These are phyloP conservation scores for Talaromyces nanjingensis DNA, from an alignment of 495 filamentous ascomycete genomes.

Conservation along the genomic window DNA sequence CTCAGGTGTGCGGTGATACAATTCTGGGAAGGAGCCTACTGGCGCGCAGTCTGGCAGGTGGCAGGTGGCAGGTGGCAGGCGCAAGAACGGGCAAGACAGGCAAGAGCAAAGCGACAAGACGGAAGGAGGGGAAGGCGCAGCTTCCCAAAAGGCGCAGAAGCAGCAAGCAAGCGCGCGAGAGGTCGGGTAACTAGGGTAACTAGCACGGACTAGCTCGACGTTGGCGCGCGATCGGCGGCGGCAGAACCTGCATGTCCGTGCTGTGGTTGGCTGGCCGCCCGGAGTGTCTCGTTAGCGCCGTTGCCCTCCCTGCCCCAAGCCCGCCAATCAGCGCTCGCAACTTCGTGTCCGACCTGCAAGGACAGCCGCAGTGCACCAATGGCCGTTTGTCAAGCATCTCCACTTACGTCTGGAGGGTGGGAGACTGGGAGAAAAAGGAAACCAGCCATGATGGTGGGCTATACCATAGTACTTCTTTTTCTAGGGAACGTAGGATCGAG, in stretches of 20 bases:
- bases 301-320: neutral
- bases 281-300: neutral
- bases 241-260: conserved; percentile 14
- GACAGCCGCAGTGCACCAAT: neutral
- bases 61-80: neutral
- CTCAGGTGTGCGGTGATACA: neutral
- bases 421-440: too few relatives aligned
- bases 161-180: conserved; percentile 7
- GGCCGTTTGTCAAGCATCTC: neutral
- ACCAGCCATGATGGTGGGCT: too few relatives aligned
- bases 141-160: neutral
- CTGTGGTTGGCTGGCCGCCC: conserved; percentile 19
- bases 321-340: conserved; percentile 4
- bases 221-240: conserved; percentile 42
- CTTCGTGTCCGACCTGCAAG: neutral
- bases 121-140: conserved; percentile 12
- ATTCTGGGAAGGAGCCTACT: neutral
- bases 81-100: neutral
- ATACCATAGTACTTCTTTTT: too few relatives aligned
- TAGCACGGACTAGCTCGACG: conserved; percentile 10
- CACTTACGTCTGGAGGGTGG: neutral
- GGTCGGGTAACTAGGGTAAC: neutral
- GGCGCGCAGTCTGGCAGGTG: neutral
- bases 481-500: too few relatives aligned
- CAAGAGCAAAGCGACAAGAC: conserved; percentile 8